Percentiles rank a stretch among this genome's conserved stretches.
phyloP scores from a whole-genome alignment of 2,329 filamentous ascomycete genomes.

The Diaporthe sp. region DNA sequence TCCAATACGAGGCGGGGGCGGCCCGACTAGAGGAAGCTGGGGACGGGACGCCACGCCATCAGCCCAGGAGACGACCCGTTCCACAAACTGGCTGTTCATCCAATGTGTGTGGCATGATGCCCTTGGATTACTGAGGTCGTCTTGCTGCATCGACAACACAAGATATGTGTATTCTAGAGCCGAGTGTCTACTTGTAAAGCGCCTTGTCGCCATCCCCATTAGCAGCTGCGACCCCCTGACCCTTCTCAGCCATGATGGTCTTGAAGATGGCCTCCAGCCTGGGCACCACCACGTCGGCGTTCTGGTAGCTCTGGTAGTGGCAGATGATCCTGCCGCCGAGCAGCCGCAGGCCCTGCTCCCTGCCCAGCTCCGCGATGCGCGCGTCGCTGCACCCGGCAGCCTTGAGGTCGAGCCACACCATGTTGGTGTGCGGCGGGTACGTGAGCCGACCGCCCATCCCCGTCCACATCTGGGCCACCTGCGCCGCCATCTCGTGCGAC shows the following conservation, averaged over 20 bases:
- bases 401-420: slow-evolving; percentile 86
- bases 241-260: slow-evolving; percentile 46
- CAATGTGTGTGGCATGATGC: background rate
- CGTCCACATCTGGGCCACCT: slow-evolving; percentile 74
- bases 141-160: background rate
- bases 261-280: slow-evolving; percentile 69
- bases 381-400: slow-evolving; percentile 61
- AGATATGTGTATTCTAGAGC: background rate
- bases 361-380: slow-evolving; percentile 55
- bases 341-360: slow-evolving; percentile 58
- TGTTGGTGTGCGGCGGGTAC: slow-evolving; percentile 87
- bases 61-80: background rate
- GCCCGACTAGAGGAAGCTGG: background rate
- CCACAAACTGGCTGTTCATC: background rate
- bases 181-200: slow-evolving; percentile 28
- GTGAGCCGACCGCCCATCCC: slow-evolving; percentile 75
- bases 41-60: background rate
- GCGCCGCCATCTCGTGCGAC: slow-evolving; percentile 73
- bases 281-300: slow-evolving; percentile 69
- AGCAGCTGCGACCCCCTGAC: slow-evolving; percentile 32
- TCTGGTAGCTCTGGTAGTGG: slow-evolving; percentile 73
- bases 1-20: slow-evolving; percentile 5
- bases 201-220: slow-evolving; percentile 8
- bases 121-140: background rate
- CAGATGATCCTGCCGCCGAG: slow-evolving; percentile 58